Base-by-base conservation (phyloP, 257 asterid genomes). In the Apocynum venetum region DNA sequence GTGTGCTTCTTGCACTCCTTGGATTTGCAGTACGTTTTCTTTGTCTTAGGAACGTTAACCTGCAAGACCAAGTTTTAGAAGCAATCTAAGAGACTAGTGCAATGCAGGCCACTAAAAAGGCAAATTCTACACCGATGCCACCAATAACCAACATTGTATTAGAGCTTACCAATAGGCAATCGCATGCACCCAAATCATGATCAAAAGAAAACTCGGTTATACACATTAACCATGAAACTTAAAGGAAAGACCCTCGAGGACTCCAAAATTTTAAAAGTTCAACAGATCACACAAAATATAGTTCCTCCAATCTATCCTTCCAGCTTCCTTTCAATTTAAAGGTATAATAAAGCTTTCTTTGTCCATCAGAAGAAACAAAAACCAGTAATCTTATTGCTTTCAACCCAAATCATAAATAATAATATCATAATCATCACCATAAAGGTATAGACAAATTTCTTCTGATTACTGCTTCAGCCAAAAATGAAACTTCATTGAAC, bases 1-100 rank as follows among this genome's bases (percentile, higher is more conserved):
- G 76, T 72, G 76, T 72, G 76, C 63, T 72, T 72, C 20, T 8
- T 72, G 76, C 76, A 72, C 61, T 72, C 76, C 76, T 72, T 72
- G 40, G 76, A 72, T 36, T 72, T 72, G 76, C 76, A 72, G 76
- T 72, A 72, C 11, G 76, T 72, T 57, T 72, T 72, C 76, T 72
- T 72, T 72, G 76, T 72, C 61, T 72, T 72, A 0, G 76, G 75
- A 72, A 72, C 76, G 44, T 51, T 72, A n/a, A 72, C 76, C 76
- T 68, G 48, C 64, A 20, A 20, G 61, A 57, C 31, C 31, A 55
- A 55, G 61, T 55, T 20, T 20, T 57, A 57, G 64, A 57, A 20
- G 8, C 36, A 20, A 57, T 0, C 20, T 20, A 57, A 56, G 61
- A 57, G 64, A 19, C 20, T 17, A 31, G 64, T 57, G 0, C 64